Evolutionary conservation across 2,329 filamentous ascomycete genomes (phyloP).

Genomic region (Phialophora macrospora): DNA sequence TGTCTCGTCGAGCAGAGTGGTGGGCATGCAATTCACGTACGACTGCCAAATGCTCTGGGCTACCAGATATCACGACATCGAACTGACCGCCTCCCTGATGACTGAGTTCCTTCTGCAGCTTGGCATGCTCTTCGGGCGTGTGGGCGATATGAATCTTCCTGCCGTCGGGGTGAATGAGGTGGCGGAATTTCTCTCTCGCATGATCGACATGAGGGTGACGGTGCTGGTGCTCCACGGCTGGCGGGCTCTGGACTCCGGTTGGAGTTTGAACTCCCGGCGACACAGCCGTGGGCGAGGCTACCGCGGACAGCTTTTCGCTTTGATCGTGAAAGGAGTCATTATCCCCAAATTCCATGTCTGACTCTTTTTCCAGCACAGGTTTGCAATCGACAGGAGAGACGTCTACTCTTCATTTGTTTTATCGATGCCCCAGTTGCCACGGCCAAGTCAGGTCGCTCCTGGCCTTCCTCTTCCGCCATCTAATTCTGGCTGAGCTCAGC

Average conservation of each 20-base stretch:
- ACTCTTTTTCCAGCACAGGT: background rate
- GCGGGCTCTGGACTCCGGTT: slow-evolving; percentile 5
- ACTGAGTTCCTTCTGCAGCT: slow-evolving; percentile 12
- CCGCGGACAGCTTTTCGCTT: slow-evolving; percentile 7
- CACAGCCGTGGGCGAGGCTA: slow-evolving; percentile 5
- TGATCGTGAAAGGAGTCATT: background rate
- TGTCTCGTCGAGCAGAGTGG: slow-evolving; percentile 14
- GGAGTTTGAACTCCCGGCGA: slow-evolving; percentile 12
- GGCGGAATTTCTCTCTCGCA: slow-evolving; percentile 16
- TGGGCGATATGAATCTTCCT: slow-evolving; percentile 21
- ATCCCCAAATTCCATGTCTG: slow-evolving; percentile 7
- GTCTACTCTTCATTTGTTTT: background rate
- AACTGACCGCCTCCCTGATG: slow-evolving; percentile 8
- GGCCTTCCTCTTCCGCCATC: slow-evolving; percentile 3
- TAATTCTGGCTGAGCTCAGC: slow-evolving; percentile 15
- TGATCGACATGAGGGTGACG: slow-evolving; percentile 14
- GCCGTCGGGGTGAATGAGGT: slow-evolving; percentile 16
- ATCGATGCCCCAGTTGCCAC: slow-evolving; percentile 1
- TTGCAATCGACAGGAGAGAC: background rate
- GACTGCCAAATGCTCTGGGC: slow-evolving; percentile 15
- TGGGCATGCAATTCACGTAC: slow-evolving; percentile 16
- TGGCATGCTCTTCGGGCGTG: slow-evolving; percentile 13
- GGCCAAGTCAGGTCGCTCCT: slow-evolving; percentile 9
- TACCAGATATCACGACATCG: slow-evolving; percentile 18
- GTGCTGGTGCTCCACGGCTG: background rate